A percentile compares a stretch with the other conserved stretches of the same genome.
Conservation (phyloP, 352 stramenopile genomes). For the Phytophthora meadii region DNA sequence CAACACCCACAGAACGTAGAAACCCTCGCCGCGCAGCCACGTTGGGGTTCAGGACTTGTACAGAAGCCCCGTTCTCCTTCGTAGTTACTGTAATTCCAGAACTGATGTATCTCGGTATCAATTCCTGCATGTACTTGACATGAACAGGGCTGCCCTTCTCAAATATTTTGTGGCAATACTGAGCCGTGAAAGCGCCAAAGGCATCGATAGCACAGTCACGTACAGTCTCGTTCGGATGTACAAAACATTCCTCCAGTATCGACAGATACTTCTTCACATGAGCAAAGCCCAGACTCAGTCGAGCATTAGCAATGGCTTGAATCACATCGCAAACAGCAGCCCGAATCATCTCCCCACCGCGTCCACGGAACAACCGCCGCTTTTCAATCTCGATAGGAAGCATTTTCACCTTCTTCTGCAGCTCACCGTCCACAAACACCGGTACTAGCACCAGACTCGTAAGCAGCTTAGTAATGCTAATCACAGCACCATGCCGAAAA, state of each 20-base stretch:
- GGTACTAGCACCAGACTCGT: slow-evolving; percentile 54
- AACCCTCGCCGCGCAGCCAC: slow-evolving; percentile 67
- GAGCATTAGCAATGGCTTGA: slow-evolving; percentile 81
- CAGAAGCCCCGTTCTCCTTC: slow-evolving; percentile 34
- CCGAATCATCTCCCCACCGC: slow-evolving; percentile 96
- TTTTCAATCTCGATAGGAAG: slow-evolving; percentile 93
- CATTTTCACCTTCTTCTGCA: slow-evolving; percentile 75
- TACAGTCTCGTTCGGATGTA: slow-evolving; percentile 94
- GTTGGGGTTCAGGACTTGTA: slow-evolving; percentile 57
- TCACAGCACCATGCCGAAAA: slow-evolving; percentile 93
- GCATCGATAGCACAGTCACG: slow-evolving; percentile 89
- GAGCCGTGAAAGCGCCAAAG: slow-evolving; percentile 82
- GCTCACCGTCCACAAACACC: slow-evolving; percentile 72
- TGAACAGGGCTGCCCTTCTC: slow-evolving; percentile 52
- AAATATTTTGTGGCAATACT: slow-evolving; percentile 89
- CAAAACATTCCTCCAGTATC: slow-evolving; percentile 92
- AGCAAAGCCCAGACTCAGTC: slow-evolving; percentile 60
- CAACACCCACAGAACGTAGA: slow-evolving; percentile 62
- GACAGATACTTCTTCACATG: slow-evolving; percentile 82
- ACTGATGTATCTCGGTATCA: slow-evolving; percentile 71
- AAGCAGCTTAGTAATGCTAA: slow-evolving; percentile 91
- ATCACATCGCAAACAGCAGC: slow-evolving; percentile 95
- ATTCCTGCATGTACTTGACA: slow-evolving; percentile 50
- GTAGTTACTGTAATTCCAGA: slow-evolving; percentile 48
- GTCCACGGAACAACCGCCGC: slow-evolving; percentile 94